These are phyloP conservation scores for Fusarium stilboides DNA, from an alignment of 2,329 filamentous ascomycete species.

Conservation along the genomic window DNA sequence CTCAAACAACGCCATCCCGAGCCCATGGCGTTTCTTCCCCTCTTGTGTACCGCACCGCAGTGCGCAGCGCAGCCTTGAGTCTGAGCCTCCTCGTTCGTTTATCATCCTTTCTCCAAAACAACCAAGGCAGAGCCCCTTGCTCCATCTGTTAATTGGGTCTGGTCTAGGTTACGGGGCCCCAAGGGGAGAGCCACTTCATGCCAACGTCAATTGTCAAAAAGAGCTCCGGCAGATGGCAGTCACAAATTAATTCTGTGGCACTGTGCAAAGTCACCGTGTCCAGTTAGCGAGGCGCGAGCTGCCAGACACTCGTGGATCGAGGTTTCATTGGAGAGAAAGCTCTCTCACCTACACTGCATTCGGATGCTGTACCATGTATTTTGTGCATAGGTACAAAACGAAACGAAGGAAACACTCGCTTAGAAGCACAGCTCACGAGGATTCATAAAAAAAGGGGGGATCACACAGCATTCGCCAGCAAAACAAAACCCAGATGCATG, in stretches of 20 bases:
- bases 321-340: constrained; percentile 1
- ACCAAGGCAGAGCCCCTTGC: constrained; percentile 43
- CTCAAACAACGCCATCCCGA: constrained; percentile 13
- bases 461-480: constrained; percentile 11
- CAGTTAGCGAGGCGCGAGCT: constrained; percentile 1
- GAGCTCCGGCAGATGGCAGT: constrained; percentile 21
- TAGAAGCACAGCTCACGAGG: constrained; percentile 1
- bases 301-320: neutral
- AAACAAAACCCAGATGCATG: constrained; percentile 23
- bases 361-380: constrained; percentile 15
- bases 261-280: constrained; percentile 13
- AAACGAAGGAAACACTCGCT: constrained; percentile 23
- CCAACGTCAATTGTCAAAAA: constrained; percentile 3
- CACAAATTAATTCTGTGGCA: constrained; percentile 7
- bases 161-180: constrained; percentile 3
- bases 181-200: neutral
- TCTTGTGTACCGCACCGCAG: neutral
- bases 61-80: constrained; percentile 30
- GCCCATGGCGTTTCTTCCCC: constrained; percentile 19
- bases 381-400: constrained; percentile 8
- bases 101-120: constrained; percentile 18
- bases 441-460: constrained; percentile 3
- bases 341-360: neutral
- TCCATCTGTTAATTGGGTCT: neutral
- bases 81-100: constrained; percentile 20